phyloP scores from a whole-genome alignment of 805 yeast genomes.

The Metschnikowia peoriensis region DNA sequence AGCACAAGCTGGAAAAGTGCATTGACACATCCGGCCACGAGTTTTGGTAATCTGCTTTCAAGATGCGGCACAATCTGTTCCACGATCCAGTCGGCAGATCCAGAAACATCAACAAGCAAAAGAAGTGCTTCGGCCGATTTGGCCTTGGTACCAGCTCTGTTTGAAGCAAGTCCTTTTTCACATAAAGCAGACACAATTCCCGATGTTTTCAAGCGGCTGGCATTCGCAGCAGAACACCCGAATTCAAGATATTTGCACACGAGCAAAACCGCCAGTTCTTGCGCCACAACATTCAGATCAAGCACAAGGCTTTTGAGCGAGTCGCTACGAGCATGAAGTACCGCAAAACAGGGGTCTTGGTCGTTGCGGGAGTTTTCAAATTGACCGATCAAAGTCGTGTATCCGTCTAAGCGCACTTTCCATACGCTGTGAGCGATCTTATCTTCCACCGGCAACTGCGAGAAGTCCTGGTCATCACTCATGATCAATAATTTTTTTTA shows the following conservation, averaged over 20 bases:
- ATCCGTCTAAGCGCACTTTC: slow-evolving; percentile 84
- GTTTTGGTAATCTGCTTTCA: slow-evolving; percentile 68
- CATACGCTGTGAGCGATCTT: slow-evolving; percentile 53
- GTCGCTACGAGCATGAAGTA: slow-evolving; percentile 52
- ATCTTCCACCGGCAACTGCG: slow-evolving; percentile 62
- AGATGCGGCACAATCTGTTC: slow-evolving; percentile 65
- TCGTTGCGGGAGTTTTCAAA: slow-evolving; percentile 56
- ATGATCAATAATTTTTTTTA: neutral
- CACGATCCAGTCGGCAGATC: slow-evolving; percentile 61
- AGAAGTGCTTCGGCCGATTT: slow-evolving; percentile 62
- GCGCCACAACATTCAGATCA: slow-evolving; percentile 89
- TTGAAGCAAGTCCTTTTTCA: slow-evolving; percentile 79
- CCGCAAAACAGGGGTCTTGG: slow-evolving; percentile 53
- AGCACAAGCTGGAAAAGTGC: slow-evolving; percentile 56
- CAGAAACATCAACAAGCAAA: slow-evolving; percentile 58
- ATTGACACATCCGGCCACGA: slow-evolving; percentile 64
- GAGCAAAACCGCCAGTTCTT: slow-evolving; percentile 71
- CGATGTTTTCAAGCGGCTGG: slow-evolving; percentile 37
- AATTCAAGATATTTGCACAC: slow-evolving; percentile 53
- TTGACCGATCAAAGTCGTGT: slow-evolving; percentile 56
- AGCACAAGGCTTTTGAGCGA: slow-evolving; percentile 56
- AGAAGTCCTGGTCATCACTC: slow-evolving; percentile 51
- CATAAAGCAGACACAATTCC: slow-evolving; percentile 52
- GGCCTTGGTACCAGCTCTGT: slow-evolving; percentile 71
- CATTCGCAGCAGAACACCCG: slow-evolving; percentile 47